Evolutionary conservation across 257 asterid genomes (phyloP), one percentile per base, ranked within the genome.

Genomic region (Solanum bulbocastanum): DNA sequence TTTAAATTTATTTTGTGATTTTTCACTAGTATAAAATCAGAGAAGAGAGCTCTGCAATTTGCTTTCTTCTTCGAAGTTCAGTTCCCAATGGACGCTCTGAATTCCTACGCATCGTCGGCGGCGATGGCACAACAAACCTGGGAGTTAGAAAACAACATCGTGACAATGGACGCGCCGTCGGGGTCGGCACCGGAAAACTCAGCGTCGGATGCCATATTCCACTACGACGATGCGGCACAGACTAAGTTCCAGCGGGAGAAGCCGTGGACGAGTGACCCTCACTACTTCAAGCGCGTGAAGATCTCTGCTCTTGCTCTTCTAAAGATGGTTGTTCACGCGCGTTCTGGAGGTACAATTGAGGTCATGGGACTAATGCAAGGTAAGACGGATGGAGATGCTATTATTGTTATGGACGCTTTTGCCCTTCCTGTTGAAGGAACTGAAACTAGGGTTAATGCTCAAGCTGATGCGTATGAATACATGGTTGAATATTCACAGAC

Each of bases 361-460:
- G 96, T 97, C 86, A 96, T 97, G 99, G 99, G 99, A 8, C 96
- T 97, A 22, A 97, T 97, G 99, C 99, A 96, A 91, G 99, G 99
- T 23, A 97, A 97, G 89, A 96, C 98, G 33, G 99, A 97, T 83
- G 99, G 99, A 14, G 99, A 97, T 87, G 92, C 98, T 71, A 94
- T 97, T 74, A 95, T 97, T 87, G 99, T 97, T 35, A 96, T 96
- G 98, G 99, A 97, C 92, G 99, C 99, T 84, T 97, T 97, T 90
- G 99, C 99, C 90, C 98, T 97, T 1, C 99, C 99, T 22, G 99
- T 97, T 22, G 99, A 97, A 91, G 99, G 99, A 8, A 97, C 99
- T 16, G 99, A 97, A 87, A 97, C 99, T 90, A 95, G 99, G 93
- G 99, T 97, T 88, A 97, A 97, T 92, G 99, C 99, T 36, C 99